A percentile compares a stretch with the other conserved stretches of the same genome.
Conservation (phyloP, 1,284 basidiomycete species). For the Entoloma clypeatum region DNA sequence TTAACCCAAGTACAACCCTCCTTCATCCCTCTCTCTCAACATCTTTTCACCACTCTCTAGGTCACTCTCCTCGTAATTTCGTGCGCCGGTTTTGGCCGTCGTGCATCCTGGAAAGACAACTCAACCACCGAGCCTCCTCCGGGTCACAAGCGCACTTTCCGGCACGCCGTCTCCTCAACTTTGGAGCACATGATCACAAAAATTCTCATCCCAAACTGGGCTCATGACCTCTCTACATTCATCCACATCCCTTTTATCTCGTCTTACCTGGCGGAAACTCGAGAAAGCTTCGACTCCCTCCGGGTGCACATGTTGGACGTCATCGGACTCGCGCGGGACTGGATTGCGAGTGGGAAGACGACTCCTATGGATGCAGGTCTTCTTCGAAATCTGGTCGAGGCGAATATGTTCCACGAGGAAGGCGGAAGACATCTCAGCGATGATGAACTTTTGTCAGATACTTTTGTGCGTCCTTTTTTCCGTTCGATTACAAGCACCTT, state of each 20-base stretch:
- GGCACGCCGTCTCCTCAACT: slow-evolving; percentile 30
- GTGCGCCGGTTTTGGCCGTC: slow-evolving; percentile 40
- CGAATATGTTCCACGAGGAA: slow-evolving; percentile 37
- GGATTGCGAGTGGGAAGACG: slow-evolving; percentile 25
- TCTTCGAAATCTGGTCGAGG: slow-evolving; percentile 42
- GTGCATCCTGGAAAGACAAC: slow-evolving; percentile 31
- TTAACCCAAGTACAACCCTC: slow-evolving; percentile 25
- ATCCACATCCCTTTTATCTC: slow-evolving; percentile 35
- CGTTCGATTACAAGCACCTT: no score
- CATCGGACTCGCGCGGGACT: slow-evolving; percentile 32
- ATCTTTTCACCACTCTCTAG: slow-evolving; percentile 18
- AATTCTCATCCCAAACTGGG: slow-evolving; percentile 30
- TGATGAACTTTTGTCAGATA: slow-evolving; percentile 42
- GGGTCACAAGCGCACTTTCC: slow-evolving; percentile 31
- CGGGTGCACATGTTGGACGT: slow-evolving; percentile 38
- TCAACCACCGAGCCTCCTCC: slow-evolving; percentile 23
- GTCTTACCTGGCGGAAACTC: slow-evolving; percentile 23
- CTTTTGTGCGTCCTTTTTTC: slow-evolving; percentile 33
- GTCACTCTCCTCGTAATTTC: slow-evolving; percentile 38
- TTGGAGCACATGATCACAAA: slow-evolving; percentile 29
- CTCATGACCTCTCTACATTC: slow-evolving; percentile 25
- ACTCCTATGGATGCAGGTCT: slow-evolving; percentile 32
- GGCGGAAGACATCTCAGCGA: slow-evolving; percentile 34
- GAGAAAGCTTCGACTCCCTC: slow-evolving; percentile 32
- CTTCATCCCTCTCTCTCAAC: not conserved